These are phyloP conservation scores for Citrullus colocynthis DNA, from an alignment of 306 rosid species.

Conservation along the genomic window DNA sequence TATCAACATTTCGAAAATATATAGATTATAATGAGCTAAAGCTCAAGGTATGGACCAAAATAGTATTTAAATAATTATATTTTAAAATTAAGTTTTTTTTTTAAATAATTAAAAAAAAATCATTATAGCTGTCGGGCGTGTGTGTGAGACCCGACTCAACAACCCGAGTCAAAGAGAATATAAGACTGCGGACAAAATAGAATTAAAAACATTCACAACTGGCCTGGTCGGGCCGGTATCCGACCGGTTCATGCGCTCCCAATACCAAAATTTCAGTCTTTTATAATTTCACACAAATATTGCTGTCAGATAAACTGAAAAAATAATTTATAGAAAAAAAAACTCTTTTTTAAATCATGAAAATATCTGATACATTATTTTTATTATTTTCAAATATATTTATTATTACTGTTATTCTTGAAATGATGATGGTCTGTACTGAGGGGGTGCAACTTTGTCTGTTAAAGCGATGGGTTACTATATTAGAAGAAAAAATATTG, in stretches of 20 bases:
- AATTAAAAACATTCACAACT: conserved; percentile 23
- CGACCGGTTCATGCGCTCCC: conserved; percentile 75
- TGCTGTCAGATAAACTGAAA: conserved; percentile 16
- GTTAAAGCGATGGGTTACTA: not conserved
- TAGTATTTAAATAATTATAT: no score
- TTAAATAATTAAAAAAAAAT: not conserved
- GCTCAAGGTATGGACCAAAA: no score
- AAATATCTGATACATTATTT: not conserved
- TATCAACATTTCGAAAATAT: no score
- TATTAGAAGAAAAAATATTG: not conserved
- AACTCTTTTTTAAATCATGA: not conserved
- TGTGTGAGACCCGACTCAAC: not conserved
- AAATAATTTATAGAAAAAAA: not conserved
- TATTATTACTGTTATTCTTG: conserved; percentile 9
- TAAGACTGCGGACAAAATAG: not conserved
- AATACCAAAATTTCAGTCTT: conserved; percentile 27
- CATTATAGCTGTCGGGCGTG: conserved; percentile 2
- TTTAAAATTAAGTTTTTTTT: no score
- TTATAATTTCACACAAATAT: not conserved
- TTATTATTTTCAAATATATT: conserved; percentile 8
- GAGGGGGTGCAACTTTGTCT: conserved; percentile 28
- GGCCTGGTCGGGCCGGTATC: conserved; percentile 59
- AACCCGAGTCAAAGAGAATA: not conserved
- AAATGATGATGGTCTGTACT: conserved; percentile 40
- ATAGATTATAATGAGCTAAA: no score